phyloP scores from a whole-genome alignment of 31 red algal genomes.

The Porphyra umbilicalis region DNA sequence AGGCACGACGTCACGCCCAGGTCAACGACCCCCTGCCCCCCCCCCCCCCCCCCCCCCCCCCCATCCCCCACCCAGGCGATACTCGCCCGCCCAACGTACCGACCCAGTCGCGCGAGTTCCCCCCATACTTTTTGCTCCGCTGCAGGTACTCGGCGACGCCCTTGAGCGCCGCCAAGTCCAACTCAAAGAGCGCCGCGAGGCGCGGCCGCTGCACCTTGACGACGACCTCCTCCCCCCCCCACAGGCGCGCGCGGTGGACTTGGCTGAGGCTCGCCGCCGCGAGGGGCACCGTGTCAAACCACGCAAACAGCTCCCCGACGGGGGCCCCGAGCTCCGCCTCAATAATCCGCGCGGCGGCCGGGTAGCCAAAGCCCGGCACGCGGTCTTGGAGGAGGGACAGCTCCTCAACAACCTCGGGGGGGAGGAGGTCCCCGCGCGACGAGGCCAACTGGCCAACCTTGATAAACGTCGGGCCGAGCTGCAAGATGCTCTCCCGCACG shows the following conservation, averaged over 20 bases:
- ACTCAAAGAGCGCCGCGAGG: slow-evolving; percentile 60
- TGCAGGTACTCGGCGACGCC: slow-evolving; percentile 54
- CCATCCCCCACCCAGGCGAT: too few species aligned
- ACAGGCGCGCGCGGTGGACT: slow-evolving; percentile 73
- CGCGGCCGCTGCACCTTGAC: slow-evolving; percentile 90
- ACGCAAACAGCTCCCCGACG: slow-evolving; percentile 56
- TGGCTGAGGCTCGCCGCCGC: slow-evolving; percentile 90
- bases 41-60: too few species aligned
- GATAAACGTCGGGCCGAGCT: slow-evolving; percentile 86
- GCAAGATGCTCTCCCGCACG: slow-evolving; percentile 42
- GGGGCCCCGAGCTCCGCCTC: slow-evolving; percentile 49
- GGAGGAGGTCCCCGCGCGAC: slow-evolving; percentile 68
- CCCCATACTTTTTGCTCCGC: slow-evolving; percentile 33
- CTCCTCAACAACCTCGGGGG: slow-evolving; percentile 66
- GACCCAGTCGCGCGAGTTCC: slow-evolving; percentile 60
- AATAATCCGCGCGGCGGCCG: slow-evolving; percentile 31
- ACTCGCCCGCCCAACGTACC: too few species aligned
- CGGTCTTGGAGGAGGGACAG: slow-evolving; percentile 57
- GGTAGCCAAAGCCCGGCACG: slow-evolving; percentile 64
- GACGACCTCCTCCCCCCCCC: slow-evolving; percentile 75
- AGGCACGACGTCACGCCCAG: too few species aligned
- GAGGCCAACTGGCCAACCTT: slow-evolving; percentile 83
- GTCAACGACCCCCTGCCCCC: too few species aligned
- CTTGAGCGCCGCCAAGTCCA: slow-evolving; percentile 66
- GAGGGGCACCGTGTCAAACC: slow-evolving; percentile 64